Base-by-base conservation (phyloP, 176 grass and related monocot genomes). In the Zoysia japonica region DNA sequence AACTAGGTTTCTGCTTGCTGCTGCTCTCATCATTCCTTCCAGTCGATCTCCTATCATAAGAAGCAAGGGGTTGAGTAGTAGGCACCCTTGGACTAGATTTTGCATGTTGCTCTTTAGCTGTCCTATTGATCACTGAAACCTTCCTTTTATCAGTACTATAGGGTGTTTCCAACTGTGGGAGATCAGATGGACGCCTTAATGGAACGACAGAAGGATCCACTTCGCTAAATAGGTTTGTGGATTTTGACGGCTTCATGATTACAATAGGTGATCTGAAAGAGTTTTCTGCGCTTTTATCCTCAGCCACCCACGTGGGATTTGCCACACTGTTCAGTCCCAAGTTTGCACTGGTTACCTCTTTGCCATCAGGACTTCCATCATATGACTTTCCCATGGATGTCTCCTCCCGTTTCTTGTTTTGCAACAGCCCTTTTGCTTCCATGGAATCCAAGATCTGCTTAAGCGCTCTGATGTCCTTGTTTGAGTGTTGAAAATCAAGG, bases 181-280 rank as follows among this genome's bases (percentile, higher is more conserved):
- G 68, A 75, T 74, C 88, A 77, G 88, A 84, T 60, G 87, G 82
- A 38, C 45, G 68, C 13, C 87, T 76, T 49, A 89, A 61, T 38
- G 96, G 79, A 81, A 81, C 48, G 61, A 70, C 48, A 68, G 84
- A 57, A 64, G 83, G 77, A 78, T 85, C 83, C 40, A 50, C 42
- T 71, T 79, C 70, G n/a, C 81, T 47, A 38, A 56, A 89, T 12
- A 83, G 64, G 59, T 79, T 74, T 53, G 89, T 50, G 75, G 79
- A 88, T 83, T 92, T 95, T 82, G 86, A 76, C 49, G 96, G 92
- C 69, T 93, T 96, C 96, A 99, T 99, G 68, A 99, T 91, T 40
- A 99, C 92, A 74, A 99, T 99, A 61, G 96, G 96, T 16, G 92
- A 93, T 41, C 91, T 86, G 36, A 91, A 91, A 70, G 51, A 76